Evolutionary conservation across 2,329 filamentous ascomycete species (phyloP), one percentile per base, ranked within the genome.

Genomic region (Cladosporium sp.): DNA sequence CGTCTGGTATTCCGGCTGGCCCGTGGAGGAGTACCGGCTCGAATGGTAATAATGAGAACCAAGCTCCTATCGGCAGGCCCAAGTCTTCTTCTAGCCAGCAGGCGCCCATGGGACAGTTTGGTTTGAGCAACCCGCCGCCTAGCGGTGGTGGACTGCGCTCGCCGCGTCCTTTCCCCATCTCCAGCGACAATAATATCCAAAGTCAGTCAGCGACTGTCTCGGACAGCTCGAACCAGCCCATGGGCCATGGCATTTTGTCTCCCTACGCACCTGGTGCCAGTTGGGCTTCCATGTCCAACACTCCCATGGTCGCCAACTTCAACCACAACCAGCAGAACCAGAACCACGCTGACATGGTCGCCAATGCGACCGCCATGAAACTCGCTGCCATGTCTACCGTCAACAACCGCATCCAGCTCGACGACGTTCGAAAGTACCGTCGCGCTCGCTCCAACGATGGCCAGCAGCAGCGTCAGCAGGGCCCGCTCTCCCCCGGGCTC

Each of bases 211-310:
- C 95, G 30, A 86, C 79, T 54, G 81, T 86, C 2, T 80, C 80
- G 18, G 87, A 94, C 43, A 83, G 82, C 57, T 67, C 73, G n/a
- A 89, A 92, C 50, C 77, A 95, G 62, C 89, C 91, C 3, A 72
- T 95, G 55, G 47, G 39, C 13, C 39, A 43, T 22, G 47, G 47
- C 12, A 57, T 63, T 13, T 76, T 98, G 52, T 97, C 93, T 15
- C 93, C 93, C 0, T 92, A 83, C 63, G 77, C 85, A 30, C 80
- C 85, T 46, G 89, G 89, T 66, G 89, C 88, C 50, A 97, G 93
- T 75, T 98, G 93, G 93, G 93, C 93, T 19, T 97, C 93, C 7
- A 95, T 96, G 87, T 85, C 94, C 56, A 97, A 95, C 72, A 98
- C 93, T 2, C 93, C 93, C 2, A 94, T 97, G 86, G 88, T 92